phyloP scores from a whole-genome alignment of 2,329 filamentous ascomycete genomes.

The Cercospora sp. region DNA sequence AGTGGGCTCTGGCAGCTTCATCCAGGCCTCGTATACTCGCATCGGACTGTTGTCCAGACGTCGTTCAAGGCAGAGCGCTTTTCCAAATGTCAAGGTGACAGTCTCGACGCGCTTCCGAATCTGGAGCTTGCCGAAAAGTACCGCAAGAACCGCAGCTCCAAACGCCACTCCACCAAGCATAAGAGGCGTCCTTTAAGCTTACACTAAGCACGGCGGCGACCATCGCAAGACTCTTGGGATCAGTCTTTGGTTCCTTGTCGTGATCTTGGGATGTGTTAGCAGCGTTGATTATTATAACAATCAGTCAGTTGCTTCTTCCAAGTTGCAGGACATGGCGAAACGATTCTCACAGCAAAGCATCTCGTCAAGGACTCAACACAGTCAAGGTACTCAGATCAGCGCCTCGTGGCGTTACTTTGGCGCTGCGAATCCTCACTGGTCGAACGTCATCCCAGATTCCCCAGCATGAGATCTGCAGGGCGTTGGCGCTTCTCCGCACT shows the following conservation, averaged over 20 bases:
- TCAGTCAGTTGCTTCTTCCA: background rate
- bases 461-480: background rate
- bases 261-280: background rate
- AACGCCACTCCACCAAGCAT: slow-evolving; percentile 9
- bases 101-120: background rate
- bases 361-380: background rate
- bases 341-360: background rate
- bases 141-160: slow-evolving; percentile 7
- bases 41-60: background rate
- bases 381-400: background rate
- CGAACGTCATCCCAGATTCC: background rate
- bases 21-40: background rate
- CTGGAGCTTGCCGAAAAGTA: slow-evolving; percentile 11
- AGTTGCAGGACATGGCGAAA: background rate
- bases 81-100: background rate
- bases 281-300: background rate
- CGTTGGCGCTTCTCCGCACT: slow-evolving; percentile 3
- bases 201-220: slow-evolving; percentile 6
- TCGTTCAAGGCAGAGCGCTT: background rate
- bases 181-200: slow-evolving; percentile 8
- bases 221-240: background rate
- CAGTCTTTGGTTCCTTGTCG: background rate
- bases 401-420: background rate
- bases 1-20: background rate
- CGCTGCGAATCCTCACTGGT: background rate